Percentiles rank a stretch among this genome's conserved stretches.
These are phyloP conservation scores for Mesostigma viride DNA, from an alignment of 139 green algal species.

Conservation along the genomic window DNA sequence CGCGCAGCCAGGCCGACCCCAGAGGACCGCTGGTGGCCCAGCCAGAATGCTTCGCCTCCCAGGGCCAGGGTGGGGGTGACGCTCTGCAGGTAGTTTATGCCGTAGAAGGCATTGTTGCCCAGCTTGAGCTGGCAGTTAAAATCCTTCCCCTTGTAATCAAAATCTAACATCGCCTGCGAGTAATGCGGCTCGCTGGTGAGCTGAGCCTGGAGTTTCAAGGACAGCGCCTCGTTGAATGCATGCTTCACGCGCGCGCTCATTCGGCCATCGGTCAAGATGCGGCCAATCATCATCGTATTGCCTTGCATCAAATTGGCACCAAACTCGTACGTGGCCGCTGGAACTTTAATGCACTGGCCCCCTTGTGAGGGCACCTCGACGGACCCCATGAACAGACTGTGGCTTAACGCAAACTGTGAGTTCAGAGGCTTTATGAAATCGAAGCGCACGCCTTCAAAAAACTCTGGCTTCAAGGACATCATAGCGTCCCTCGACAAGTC, in stretches of 20 bases:
- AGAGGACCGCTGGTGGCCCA: constrained; percentile 67
- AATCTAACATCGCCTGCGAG: constrained; percentile 36
- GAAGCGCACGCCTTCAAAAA: constrained; percentile 92
- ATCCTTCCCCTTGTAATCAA: constrained; percentile 52
- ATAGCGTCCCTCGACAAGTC: constrained; percentile 82
- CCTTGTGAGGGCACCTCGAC: constrained; percentile 68
- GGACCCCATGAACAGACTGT: constrained; percentile 85
- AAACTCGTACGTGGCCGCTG: constrained; percentile 90
- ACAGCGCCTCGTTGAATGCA: constrained; percentile 61
- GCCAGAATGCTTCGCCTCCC: constrained; percentile 87
- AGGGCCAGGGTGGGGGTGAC: constrained; percentile 65
- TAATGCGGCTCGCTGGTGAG: constrained; percentile 24
- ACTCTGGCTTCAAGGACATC: constrained; percentile 90
- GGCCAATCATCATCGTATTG: constrained; percentile 64
- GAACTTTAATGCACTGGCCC: constrained; percentile 67
- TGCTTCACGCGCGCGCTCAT: constrained; percentile 75
- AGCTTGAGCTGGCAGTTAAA: constrained; percentile 93
- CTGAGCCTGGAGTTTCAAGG: constrained; percentile 63
- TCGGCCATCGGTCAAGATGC: constrained; percentile 74
- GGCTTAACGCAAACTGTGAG: constrained; percentile 67
- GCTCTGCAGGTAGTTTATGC: constrained; percentile 69
- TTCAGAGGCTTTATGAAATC: constrained; percentile 96
- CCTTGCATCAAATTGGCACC: constrained; percentile 85
- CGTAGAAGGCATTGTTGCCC: constrained; percentile 84
- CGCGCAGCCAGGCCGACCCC: constrained; percentile 55